These are phyloP conservation scores for Sordariomycetes sp. DNA, from an alignment of 2,329 filamentous ascomycete species.

Conservation along the genomic window DNA sequence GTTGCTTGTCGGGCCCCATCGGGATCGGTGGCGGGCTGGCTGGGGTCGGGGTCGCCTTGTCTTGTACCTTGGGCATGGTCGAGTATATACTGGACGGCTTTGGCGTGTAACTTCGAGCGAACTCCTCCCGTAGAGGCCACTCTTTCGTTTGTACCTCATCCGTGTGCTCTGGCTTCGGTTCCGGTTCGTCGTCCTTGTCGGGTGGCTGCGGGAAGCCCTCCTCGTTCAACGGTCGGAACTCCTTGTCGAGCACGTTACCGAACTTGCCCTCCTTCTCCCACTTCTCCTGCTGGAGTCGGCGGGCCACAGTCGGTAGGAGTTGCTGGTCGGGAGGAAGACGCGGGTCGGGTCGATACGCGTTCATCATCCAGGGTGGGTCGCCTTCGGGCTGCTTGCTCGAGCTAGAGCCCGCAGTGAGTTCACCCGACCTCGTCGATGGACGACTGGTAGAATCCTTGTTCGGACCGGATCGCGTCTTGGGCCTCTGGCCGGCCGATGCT, in stretches of 20 bases:
- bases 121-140: slow-evolving; percentile 47
- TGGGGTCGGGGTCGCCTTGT: slow-evolving; percentile 18
- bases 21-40: slow-evolving; percentile 30
- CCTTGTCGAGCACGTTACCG: slow-evolving; percentile 74
- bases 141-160: slow-evolving; percentile 22
- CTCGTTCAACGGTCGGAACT: slow-evolving; percentile 74
- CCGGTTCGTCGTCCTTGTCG: slow-evolving; percentile 15
- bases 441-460: slow-evolving; percentile 39
- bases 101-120: slow-evolving; percentile 20
- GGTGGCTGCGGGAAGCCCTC: slow-evolving; percentile 40
- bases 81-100: slow-evolving; percentile 46
- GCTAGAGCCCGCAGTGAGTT: slow-evolving; percentile 23
- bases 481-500: slow-evolving; percentile 31
- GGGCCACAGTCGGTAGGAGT: slow-evolving; percentile 86
- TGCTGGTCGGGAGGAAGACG: slow-evolving; percentile 91
- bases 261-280: slow-evolving; percentile 90
- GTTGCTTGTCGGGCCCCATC: slow-evolving; percentile 23
- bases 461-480: slow-evolving; percentile 52
- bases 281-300: slow-evolving; percentile 82
- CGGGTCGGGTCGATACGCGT: slow-evolving; percentile 92
- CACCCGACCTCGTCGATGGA: slow-evolving; percentile 53
- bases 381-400: slow-evolving; percentile 65
- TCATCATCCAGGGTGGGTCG: slow-evolving; percentile 89
- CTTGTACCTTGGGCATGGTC: slow-evolving; percentile 50
- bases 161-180: slow-evolving; percentile 13